Evolutionary conservation across 2,329 filamentous ascomycete genomes (phyloP), one percentile per base, ranked within the genome.

Genomic region (Trichoderma arundinaceum): DNA sequence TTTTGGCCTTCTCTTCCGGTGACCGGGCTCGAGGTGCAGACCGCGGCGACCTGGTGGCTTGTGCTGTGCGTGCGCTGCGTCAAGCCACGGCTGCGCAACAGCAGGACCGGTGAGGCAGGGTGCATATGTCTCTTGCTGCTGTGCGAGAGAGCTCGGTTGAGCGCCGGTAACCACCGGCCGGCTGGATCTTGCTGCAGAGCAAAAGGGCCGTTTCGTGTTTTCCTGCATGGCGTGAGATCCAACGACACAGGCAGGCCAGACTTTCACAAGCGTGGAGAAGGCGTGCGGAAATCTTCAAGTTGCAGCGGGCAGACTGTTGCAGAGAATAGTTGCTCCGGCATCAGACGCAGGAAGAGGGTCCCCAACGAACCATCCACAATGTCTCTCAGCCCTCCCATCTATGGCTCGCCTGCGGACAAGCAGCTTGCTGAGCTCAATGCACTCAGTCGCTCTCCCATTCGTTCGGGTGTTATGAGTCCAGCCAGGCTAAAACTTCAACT

Each of bases 401-500:
- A 71, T 39, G 69, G 73, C 65, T 67, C 72, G 57, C 44, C 70
- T 62, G 67, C 71, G 51, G 69, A 69, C 49, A 56, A 71, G 53
- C 66, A 70, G 68, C 71, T 71, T 41, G 69, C 72, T 35, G 71
- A 69, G 46, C 67, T 70, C 64, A 69, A 69, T 69, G 73, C 72
- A 72, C 57, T 67, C 32, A 35, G 75, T 71, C 72, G 73, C 63
- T 71, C 75, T 35, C 72, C 77, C 59, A 48, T 67, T 44, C 59
- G 64, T 35, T 66, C 69, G 65, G 78, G 77, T 66, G 76, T 78
- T 72, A 77, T 81, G 66, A 88, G 83, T 81, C 81, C 81, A 78
- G 86, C 86, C 68, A 80, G 82, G 80, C 85, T 88, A 83, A 89
- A 83, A 77, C 85, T 89, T 73, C 82, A 84, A 80, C 84, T 83